Base-by-base conservation (phyloP, 805 yeast genomes). In the Grigorovia humatica region DNA sequence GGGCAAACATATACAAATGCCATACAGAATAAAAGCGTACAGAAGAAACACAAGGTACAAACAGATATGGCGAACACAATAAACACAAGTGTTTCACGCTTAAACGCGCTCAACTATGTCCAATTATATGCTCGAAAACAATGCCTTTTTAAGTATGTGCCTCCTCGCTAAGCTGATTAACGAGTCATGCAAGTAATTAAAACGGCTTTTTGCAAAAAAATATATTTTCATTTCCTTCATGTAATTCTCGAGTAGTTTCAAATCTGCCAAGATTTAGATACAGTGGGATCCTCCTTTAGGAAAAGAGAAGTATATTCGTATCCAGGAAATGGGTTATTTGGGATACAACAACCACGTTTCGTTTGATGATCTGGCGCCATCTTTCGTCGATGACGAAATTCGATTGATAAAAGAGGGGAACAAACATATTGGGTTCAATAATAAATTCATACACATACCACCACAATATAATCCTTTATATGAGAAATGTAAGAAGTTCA, bases 351-450 rank as follows among this genome's bases (percentile, higher is more conserved):
- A 57, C 15, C 67, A 63, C 48, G 66, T 66, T 7, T 65, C 69
- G 15, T 66, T 66, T 44, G 67, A 66, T 53, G 67, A 66, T 51
- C 52, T 66, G 9, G 54, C 68, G 13, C 69, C 70, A 9, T 49
- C 61, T 3, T 50, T 63, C 43, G 50, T 58, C 1, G 68, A 65
- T 47, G 67, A 62, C 40, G 65, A 65, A 52, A 60, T 58, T 4
- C 55, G 54, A n/a, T 46, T 52, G 9, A 41, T 58, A 27, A 63
- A 60, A 46, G 53, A 57, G 5, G 51, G 53, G 30, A 53, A 57
- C 30, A 49, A 54, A 15, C 61, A 54, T 48, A 54, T 61, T 4
- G 57, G 59, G 6, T 59, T 55, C 46, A 60, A 56, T 20, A 62
- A 63, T 47, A 58, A 57, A 35, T 65, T 58, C 43, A 45, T 60